Conservation (phyloP, 768 basidiomycete genomes). For the Lentinula sp. region DNA sequence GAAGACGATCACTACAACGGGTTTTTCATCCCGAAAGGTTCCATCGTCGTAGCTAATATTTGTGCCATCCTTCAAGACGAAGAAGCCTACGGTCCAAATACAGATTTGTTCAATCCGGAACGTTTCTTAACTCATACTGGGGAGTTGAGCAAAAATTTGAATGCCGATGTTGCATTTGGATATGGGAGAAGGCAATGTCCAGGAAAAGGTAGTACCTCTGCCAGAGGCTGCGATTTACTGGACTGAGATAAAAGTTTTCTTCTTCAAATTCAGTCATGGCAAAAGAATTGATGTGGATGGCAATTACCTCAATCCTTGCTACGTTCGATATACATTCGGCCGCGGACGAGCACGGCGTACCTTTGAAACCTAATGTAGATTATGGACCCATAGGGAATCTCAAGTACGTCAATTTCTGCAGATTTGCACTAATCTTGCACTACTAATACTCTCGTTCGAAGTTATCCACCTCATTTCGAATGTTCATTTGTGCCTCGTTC, state of each 20-base stretch:
- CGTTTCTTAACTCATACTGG: constrained; percentile 13
- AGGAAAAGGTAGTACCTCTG: neutral
- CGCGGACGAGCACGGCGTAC: constrained; percentile 4
- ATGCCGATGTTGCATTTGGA: constrained; percentile 8
- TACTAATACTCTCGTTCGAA: neutral
- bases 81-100: constrained; percentile 19
- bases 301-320: neutral
- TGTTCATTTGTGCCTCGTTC: neutral
- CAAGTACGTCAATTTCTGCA: neutral
- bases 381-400: neutral
- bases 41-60: constrained; percentile 1
- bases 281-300: neutral
- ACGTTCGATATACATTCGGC: neutral
- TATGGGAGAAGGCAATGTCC: constrained; percentile 12
- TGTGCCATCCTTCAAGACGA: constrained; percentile 15
- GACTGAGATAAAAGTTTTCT: neutral
- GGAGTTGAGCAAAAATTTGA: neutral
- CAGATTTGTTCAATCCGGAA: constrained; percentile 22
- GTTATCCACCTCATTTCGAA: neutral
- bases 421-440: neutral
- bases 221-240: neutral
- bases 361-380: neutral
- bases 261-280: neutral
- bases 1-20: constrained; percentile 23
- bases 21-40: constrained; percentile 17